Conservation (phyloP, 352 stramenopile genomes). For the Phytophthora nicotianae region DNA sequence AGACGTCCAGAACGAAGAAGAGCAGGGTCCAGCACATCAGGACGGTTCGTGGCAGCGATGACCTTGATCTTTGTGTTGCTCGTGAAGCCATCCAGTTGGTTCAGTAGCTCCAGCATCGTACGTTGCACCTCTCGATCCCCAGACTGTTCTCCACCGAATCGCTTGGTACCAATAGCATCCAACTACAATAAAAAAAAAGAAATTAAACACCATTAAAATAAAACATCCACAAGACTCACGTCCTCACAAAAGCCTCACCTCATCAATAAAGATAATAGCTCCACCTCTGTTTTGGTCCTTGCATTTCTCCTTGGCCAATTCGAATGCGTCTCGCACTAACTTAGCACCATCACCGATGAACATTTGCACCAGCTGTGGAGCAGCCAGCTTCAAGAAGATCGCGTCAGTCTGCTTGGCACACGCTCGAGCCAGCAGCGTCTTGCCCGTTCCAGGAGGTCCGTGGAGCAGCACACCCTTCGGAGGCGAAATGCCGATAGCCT, state of each 20-base stretch:
- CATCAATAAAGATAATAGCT: conserved; percentile 99
- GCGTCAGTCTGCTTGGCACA: conserved; percentile 99
- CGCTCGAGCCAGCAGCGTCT: conserved; percentile 97
- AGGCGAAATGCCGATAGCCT: conserved; percentile 95
- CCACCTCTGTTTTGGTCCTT: conserved; percentile 90
- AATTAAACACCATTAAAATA: background rate
- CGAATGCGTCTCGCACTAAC: conserved; percentile 98
- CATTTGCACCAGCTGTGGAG: conserved; percentile 98
- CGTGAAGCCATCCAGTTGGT: conserved; percentile 98
- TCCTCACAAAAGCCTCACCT: conserved; percentile 74
- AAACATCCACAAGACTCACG: too few relatives aligned
- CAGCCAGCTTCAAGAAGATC: conserved; percentile 98
- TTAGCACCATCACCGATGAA: conserved; percentile 99
- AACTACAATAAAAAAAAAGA: conserved; percentile 51
- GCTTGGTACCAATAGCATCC: conserved; percentile 98
- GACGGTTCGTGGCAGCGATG: conserved; percentile 97
- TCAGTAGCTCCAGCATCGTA: conserved; percentile 99
- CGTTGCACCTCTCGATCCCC: conserved; percentile 97
- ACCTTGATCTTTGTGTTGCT: conserved; percentile 99
- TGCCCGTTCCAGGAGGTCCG: conserved; percentile 97
- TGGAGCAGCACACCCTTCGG: conserved; percentile 98
- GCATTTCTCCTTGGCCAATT: conserved; percentile 94
- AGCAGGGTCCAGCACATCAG: conserved; percentile 96
- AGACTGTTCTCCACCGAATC: conserved; percentile 97
- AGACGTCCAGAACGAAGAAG: conserved; percentile 92